These are phyloP conservation scores for Ploettnerulaceae sp. DNA, from an alignment of 2,329 filamentous ascomycete species.

Conservation along the genomic window DNA sequence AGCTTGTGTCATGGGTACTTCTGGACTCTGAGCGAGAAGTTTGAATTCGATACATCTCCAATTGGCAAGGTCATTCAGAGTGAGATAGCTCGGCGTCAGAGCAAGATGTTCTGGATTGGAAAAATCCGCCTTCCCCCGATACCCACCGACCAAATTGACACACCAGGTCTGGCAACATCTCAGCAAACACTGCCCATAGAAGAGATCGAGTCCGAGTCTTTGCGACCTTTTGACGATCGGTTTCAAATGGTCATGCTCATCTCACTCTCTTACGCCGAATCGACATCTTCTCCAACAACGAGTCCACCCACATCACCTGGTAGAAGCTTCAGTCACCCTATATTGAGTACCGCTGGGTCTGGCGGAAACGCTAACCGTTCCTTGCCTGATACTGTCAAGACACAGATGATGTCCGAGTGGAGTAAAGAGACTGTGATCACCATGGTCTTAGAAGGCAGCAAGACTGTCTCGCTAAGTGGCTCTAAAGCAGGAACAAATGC, in stretches of 20 bases:
- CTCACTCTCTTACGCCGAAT: slow-evolving; percentile 63
- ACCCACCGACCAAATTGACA: slow-evolving; percentile 55
- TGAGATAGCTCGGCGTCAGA: slow-evolving; percentile 71
- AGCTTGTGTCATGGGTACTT: slow-evolving; percentile 88
- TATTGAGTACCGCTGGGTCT: slow-evolving; percentile 48
- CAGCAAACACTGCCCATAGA: slow-evolving; percentile 41
- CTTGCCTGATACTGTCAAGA: slow-evolving; percentile 62
- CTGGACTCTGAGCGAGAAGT: slow-evolving; percentile 71
- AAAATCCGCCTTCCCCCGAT: slow-evolving; percentile 67
- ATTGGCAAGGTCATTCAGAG: slow-evolving; percentile 67
- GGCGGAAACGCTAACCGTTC: slow-evolving; percentile 42
- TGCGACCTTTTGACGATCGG: slow-evolving; percentile 73
- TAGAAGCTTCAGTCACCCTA: slow-evolving; percentile 57
- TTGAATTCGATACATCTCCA: slow-evolving; percentile 66
- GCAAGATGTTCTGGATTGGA: slow-evolving; percentile 73
- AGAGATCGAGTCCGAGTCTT: slow-evolving; percentile 55
- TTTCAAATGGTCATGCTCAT: slow-evolving; percentile 69
- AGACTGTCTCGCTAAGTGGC: slow-evolving; percentile 69
- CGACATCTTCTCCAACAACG: slow-evolving; percentile 56
- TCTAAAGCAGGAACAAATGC: slow-evolving; percentile 60
- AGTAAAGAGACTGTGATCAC: slow-evolving; percentile 68
- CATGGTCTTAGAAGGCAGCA: slow-evolving; percentile 62
- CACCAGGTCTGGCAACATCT: slow-evolving; percentile 44
- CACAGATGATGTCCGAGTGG: slow-evolving; percentile 78
- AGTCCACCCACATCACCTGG: slow-evolving; percentile 68